These are phyloP conservation scores for Ampelomyces quisqualis DNA, from an alignment of 2,329 filamentous ascomycete species.

Conservation along the genomic window DNA sequence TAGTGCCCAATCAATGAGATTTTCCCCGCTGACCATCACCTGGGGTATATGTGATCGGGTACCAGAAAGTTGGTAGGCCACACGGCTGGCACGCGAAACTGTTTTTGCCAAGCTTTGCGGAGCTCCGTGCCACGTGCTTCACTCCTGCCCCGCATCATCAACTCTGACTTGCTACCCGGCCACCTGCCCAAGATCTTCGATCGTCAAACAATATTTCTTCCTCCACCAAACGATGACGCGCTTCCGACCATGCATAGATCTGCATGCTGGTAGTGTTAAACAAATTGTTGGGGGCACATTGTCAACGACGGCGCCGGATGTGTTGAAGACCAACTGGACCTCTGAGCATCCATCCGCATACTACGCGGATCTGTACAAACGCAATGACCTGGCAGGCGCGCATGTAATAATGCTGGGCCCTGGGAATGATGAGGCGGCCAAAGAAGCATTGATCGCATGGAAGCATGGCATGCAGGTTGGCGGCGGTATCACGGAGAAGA, in stretches of 20 bases:
- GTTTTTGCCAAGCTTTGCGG: neutral
- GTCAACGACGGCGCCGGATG: slow-evolving; percentile 31
- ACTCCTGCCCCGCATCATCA: neutral
- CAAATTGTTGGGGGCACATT: slow-evolving; percentile 97
- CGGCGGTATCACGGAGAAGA: slow-evolving; percentile 85
- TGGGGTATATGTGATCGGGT: no score
- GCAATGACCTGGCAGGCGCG: slow-evolving; percentile 71
- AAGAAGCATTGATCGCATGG: slow-evolving; percentile 77
- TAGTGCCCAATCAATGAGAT: no score
- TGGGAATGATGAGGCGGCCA: slow-evolving; percentile 78
- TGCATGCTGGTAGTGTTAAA: slow-evolving; percentile 96
- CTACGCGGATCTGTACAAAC: slow-evolving; percentile 79
- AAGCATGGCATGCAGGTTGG: slow-evolving; percentile 80
- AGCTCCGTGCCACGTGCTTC: neutral
- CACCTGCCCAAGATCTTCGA: no score
- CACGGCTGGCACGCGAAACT: neutral
- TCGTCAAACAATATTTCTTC: no score
- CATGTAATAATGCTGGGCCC: slow-evolving; percentile 97
- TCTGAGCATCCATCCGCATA: slow-evolving; percentile 78
- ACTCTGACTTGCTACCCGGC: neutral
- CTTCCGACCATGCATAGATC: slow-evolving; percentile 94
- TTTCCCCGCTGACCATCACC: no score
- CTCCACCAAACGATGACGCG: slow-evolving; percentile 77
- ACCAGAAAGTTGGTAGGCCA: no score
- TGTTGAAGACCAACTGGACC: slow-evolving; percentile 86